Conservation (phyloP, 108 stramenopile species). For the Skeletonema potamos region DNA sequence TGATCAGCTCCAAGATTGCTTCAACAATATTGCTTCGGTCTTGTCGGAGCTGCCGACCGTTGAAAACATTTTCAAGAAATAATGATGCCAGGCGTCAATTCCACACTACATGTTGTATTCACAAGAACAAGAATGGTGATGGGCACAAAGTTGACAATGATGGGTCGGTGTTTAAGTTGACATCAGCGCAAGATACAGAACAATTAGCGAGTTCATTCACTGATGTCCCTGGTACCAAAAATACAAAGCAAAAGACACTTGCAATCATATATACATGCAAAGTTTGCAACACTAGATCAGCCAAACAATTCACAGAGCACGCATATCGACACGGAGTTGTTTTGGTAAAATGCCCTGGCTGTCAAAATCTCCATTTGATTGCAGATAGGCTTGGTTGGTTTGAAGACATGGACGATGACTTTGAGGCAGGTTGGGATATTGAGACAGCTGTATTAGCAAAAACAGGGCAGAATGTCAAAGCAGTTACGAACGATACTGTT, state of each 20-base stretch:
- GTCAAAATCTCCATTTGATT: slow-evolving; percentile 93
- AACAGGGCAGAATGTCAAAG: slow-evolving; percentile 62
- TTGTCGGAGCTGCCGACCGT: neutral
- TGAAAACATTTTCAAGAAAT: neutral
- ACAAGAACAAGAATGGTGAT: neutral
- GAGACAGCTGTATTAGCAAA: slow-evolving; percentile 52
- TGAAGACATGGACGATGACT: slow-evolving; percentile 51
- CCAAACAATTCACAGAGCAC: slow-evolving; percentile 92
- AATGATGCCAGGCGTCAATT: neutral
- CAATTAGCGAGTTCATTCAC: slow-evolving; percentile 22
- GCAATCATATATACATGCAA: slow-evolving; percentile 91
- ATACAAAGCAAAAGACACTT: slow-evolving; percentile 70
- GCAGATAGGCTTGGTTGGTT: slow-evolving; percentile 92
- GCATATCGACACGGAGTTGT: slow-evolving; percentile 95
- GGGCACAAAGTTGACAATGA: neutral
- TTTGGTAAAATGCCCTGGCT: slow-evolving; percentile 91
- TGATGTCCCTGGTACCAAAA: slow-evolving; percentile 49
- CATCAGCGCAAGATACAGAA: neutral
- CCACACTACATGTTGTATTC: neutral
- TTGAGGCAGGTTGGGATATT: slow-evolving; percentile 69
- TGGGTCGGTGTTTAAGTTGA: neutral
- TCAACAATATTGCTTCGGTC: neutral
- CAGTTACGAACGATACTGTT: slow-evolving; percentile 68
- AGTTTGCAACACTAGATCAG: slow-evolving; percentile 95
- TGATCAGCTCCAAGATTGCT: neutral